These are phyloP conservation scores for Rhizoclosmatium sp. DNA, from an alignment of 192 early-diverging fungal genomes.

Conservation along the genomic window DNA sequence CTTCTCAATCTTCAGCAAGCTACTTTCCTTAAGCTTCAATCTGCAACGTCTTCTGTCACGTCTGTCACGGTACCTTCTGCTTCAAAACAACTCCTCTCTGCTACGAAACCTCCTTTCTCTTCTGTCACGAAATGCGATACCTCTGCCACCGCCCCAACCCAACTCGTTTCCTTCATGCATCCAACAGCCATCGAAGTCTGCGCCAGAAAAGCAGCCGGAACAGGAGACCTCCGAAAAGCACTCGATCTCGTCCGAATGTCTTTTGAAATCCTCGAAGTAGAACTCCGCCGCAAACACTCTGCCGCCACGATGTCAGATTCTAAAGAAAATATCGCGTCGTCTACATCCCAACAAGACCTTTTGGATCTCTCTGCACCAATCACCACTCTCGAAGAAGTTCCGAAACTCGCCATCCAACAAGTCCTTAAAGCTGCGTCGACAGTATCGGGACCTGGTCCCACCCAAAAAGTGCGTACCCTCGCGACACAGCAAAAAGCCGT, in stretches of 20 bases:
- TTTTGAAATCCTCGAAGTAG: slow-evolving; percentile 27
- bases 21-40: neutral
- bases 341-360: slow-evolving; percentile 30
- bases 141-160: slow-evolving; percentile 13
- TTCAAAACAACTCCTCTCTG: too few species aligned
- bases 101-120: too few species aligned
- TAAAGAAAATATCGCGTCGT: neutral
- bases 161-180: slow-evolving; percentile 73
- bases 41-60: neutral
- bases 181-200: slow-evolving; percentile 87
- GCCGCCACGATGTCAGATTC: neutral
- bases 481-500: slow-evolving; percentile 87
- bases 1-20: slow-evolving; percentile 65
- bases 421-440: slow-evolving; percentile 72
- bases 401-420: slow-evolving; percentile 84
- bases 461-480: slow-evolving; percentile 72
- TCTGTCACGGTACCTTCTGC: neutral
- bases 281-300: slow-evolving; percentile 14
- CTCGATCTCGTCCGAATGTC: slow-evolving; percentile 51
- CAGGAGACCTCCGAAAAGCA: slow-evolving; percentile 66
- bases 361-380: neutral
- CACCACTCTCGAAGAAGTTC: slow-evolving; percentile 38
- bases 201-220: slow-evolving; percentile 89
- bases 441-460: slow-evolving; percentile 64
- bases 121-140: neutral